Base-by-base conservation (phyloP, 2,329 filamentous ascomycete species). In the Clonostachys byssicola region DNA sequence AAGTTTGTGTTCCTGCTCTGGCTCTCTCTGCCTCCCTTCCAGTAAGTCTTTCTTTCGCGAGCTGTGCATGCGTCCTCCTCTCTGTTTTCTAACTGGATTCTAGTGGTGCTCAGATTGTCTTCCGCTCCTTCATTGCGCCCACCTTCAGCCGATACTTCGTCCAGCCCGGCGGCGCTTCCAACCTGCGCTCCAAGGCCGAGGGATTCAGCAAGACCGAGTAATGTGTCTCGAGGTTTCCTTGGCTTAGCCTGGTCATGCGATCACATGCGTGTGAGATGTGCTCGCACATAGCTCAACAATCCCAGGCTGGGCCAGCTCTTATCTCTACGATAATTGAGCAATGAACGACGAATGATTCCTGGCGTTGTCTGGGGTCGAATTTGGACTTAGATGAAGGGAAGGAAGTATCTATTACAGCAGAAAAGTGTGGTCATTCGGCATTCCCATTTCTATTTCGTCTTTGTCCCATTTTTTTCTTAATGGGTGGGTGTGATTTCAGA, bases 1-100 rank as follows among this genome's bases (percentile, higher is more conserved):
- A 99, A 99, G 83, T 96, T 99, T 67, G 77, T 95, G 65, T 88
- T 97, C 69, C 81, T 97, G 61, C 85, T 99, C 68, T 99, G 94
- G 94, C 91, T 99, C 75, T 85, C 92, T 60, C 90, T 99, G 63
- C 94, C 94, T 69, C 81, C 89, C 71, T 96, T 95, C 78, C 78
- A 79, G 92, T 96, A 86, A 67, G 86, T 75, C 40, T n/a, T 38
- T 49, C 47, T 43, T 34, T 48, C 12, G 13, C 17, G n/a, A 8
- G 18, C 18, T 23, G 17, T n/a, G 30, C 23, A 18, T 34, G 23
- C 14, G 12, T 39, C 44, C 20, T 40, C 14, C 10, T 7, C 46
- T 18, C 6, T 35, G 35, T 16, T 43, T 39, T 42, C 44, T n/a
- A 20, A 16, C 30, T 13, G 23, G 23, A 30, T 42, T 14, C 44